Conservation (phyloP, 257 asterid genomes). For the Solanum dulcamara region DNA sequence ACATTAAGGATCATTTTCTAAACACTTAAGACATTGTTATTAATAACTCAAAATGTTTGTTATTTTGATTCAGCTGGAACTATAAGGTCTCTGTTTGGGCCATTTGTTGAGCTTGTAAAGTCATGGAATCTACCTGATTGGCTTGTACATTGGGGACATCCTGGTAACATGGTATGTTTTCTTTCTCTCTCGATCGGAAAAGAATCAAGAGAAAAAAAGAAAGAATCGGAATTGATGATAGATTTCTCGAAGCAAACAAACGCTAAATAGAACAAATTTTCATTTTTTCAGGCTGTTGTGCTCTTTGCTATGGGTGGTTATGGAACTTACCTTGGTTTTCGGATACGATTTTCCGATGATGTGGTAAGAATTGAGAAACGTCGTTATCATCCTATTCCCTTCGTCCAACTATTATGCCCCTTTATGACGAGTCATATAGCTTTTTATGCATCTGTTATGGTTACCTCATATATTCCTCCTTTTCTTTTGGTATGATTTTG, state of each 20-base stretch:
- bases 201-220: not conserved
- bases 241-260: not conserved
- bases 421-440: not conserved
- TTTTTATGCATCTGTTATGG: not conserved
- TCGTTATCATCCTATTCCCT: not conserved
- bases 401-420: not conserved
- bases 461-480: no score
- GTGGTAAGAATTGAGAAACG: slow-evolving; percentile 28
- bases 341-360: slow-evolving; percentile 67
- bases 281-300: slow-evolving; percentile 64
- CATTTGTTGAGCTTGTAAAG: slow-evolving; percentile 59
- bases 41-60: not conserved
- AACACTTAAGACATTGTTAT: no score
- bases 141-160: slow-evolving; percentile 99
- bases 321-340: slow-evolving; percentile 84
- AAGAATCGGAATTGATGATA: not conserved
- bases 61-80: slow-evolving; percentile 39
- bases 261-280: not conserved
- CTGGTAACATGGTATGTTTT: slow-evolving; percentile 72
- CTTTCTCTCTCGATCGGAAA: not conserved
- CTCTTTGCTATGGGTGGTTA: slow-evolving; percentile 96
- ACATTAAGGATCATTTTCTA: no score
- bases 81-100: slow-evolving; percentile 51
- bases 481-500: not conserved
- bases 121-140: slow-evolving; percentile 70